These are phyloP conservation scores for Phytophthora megakarya DNA, from an alignment of 352 stramenopile species.

Conservation along the genomic window DNA sequence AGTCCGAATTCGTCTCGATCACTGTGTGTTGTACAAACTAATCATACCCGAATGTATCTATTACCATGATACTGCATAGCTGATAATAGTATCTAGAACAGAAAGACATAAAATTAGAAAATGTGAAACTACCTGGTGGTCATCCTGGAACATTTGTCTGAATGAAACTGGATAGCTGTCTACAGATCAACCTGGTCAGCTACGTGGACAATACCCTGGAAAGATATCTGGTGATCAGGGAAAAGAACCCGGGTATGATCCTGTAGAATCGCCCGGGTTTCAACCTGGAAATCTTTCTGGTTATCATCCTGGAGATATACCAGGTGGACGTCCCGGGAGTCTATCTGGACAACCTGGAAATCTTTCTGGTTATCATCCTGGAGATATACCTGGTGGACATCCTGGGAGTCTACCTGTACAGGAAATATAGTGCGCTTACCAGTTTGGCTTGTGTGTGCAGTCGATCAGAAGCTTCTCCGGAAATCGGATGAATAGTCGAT, in stretches of 20 bases:
- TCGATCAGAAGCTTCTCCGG: not conserved
- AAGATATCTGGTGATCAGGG: no score
- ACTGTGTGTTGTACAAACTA: constrained; percentile 1
- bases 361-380: no score
- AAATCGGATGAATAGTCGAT: not conserved
- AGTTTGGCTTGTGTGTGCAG: constrained; percentile 1
- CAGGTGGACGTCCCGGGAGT: not conserved
- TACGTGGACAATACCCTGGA: no score
- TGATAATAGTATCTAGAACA: constrained; percentile 9
- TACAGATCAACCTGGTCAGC: no score
- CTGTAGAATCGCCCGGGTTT: no score
- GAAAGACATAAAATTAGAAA: no score
- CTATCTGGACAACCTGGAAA: not conserved
- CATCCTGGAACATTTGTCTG: no score
- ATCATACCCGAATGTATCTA: not conserved
- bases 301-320: no score
- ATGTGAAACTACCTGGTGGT: not conserved
- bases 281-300: not conserved
- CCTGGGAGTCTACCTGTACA: not conserved
- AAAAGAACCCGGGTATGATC: no score
- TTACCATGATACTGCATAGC: constrained; percentile 2
- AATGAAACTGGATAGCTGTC: no score
- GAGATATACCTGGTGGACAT: not conserved
- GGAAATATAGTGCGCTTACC: no score
- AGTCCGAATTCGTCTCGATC: constrained; percentile 1